These are phyloP conservation scores for Phytophthora pisi DNA, from an alignment of 352 stramenopile genomes.

Conservation along the genomic window DNA sequence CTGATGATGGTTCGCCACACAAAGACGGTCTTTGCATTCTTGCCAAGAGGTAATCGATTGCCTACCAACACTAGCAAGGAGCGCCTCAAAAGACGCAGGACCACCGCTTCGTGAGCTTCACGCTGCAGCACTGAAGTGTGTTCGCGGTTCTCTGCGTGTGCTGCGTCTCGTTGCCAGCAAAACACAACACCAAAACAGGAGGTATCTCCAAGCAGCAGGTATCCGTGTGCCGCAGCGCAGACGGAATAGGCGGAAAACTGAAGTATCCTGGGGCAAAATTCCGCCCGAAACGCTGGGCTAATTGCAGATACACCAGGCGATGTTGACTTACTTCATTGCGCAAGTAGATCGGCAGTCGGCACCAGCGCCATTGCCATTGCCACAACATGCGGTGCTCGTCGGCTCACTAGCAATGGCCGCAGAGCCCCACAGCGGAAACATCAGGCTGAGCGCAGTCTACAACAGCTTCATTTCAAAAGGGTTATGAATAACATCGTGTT, in stretches of 20 bases:
- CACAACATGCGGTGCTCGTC: no score
- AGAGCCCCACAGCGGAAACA: no score
- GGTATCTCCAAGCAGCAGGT: neutral
- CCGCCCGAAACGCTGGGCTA: constrained; percentile 15
- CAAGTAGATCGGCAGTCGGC: no score
- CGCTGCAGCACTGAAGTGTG: neutral
- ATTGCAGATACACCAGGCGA: neutral
- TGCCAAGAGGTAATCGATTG: neutral
- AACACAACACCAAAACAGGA: neutral
- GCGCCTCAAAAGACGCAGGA: neutral
- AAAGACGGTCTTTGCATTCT: neutral
- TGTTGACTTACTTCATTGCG: no score
- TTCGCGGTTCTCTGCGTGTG: neutral
- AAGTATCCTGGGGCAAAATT: constrained; percentile 22
- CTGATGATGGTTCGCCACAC: neutral
- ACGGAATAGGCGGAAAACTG: constrained; percentile 7
- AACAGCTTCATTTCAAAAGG: no score
- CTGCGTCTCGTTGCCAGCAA: neutral
- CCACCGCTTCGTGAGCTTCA: neutral
- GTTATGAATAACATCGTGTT: no score
- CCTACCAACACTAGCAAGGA: neutral
- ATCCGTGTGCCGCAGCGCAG: neutral
- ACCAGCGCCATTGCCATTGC: no score
- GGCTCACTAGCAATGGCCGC: neutral
- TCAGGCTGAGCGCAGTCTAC: no score